Base-by-base conservation (phyloP, 164 flowering plant species). In the Pachysandra terminalis region DNA sequence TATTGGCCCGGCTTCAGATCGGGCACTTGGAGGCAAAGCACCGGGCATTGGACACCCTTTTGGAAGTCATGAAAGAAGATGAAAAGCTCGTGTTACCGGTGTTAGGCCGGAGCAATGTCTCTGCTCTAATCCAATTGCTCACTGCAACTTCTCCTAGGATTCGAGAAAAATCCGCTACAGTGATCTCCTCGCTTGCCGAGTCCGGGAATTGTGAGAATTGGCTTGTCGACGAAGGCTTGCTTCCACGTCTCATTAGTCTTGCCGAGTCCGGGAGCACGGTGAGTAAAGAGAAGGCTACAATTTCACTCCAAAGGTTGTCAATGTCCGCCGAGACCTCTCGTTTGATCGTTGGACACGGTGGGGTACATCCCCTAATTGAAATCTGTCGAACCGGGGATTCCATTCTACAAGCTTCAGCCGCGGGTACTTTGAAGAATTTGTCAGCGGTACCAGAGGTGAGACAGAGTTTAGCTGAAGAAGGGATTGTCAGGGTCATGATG, bases 1-100 rank as follows among this genome's bases (percentile, higher is more conserved):
- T 94, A 73, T 84, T 94, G 9, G 98, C 97, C 5, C 76, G 98
- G 40, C 97, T 94, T 81, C 98, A 94, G 79, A 94, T 94, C 37
- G 98, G 98, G 19, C 91, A 88, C 57, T 76, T 88, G 79, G 93
- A 94, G 68, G 80, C 96, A 0, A 91, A 94, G 70, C 96, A 87
- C 66, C 79, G 70, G 61, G 97, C 98, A 10, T 86, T 90, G 45
- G 97, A 93, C 41, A 74, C 71, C 40, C 82, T 94, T 6, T 85
- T 88, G 9, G 97, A 86, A 67, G 76, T 78, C 28, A 82, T 91
- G 89, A 83, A 81, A 75, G 96, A 94, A 52, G 96, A 94, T 75
- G 98, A 88, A 69, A 86, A 87, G 77, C 81, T 59, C 68, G 87
- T 91, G 9, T 70, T 90, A 70, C 61, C 86, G 16, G 83, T 82